Evolutionary conservation across 1,139 yeast species (phyloP).

Genomic region (Scheffersomyces parashehatae): DNA sequence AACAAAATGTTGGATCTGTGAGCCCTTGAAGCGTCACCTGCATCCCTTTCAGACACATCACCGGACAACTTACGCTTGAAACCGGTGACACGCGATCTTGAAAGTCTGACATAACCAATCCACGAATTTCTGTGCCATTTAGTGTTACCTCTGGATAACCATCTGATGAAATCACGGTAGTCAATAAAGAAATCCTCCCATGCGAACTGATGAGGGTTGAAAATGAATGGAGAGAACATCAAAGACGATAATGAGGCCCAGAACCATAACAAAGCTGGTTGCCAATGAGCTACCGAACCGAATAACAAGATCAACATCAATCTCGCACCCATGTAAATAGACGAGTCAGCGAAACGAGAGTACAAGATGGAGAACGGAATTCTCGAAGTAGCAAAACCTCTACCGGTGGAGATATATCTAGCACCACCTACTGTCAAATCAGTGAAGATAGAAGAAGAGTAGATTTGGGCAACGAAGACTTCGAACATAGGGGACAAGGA

Average conservation of each 20-base stretch:
- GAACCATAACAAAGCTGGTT: constrained; percentile 96
- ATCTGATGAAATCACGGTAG: constrained; percentile 96
- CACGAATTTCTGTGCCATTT: constrained; percentile 99
- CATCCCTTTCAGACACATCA: constrained; percentile 87
- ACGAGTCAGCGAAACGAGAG: constrained; percentile 96
- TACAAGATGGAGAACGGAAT: constrained; percentile 94
- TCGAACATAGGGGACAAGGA: constrained; percentile 96
- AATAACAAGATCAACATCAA: constrained; percentile 84
- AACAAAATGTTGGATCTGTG: constrained; percentile 83
- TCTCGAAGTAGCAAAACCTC: constrained; percentile 99
- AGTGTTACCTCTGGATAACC: constrained; percentile 98
- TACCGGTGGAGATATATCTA: constrained; percentile 97
- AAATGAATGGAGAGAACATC: constrained; percentile 90
- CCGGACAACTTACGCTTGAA: constrained; percentile 90
- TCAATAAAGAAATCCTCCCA: constrained; percentile 99
- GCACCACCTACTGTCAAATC: constrained; percentile 99
- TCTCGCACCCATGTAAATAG: constrained; percentile 96
- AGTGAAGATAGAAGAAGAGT: constrained; percentile 85
- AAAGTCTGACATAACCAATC: constrained; percentile 95
- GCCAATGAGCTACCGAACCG: constrained; percentile 95
- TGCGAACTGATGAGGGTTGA: constrained; percentile 98
- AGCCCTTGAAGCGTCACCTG: constrained; percentile 94
- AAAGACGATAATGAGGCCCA: constrained; percentile 94
- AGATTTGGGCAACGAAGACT: constrained; percentile 97
- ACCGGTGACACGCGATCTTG: constrained; percentile 97